Percentiles rank a stretch among this genome's conserved stretches.
Conservation (phyloP, 2,329 filamentous ascomycete genomes). For the Balansia obtecta region DNA sequence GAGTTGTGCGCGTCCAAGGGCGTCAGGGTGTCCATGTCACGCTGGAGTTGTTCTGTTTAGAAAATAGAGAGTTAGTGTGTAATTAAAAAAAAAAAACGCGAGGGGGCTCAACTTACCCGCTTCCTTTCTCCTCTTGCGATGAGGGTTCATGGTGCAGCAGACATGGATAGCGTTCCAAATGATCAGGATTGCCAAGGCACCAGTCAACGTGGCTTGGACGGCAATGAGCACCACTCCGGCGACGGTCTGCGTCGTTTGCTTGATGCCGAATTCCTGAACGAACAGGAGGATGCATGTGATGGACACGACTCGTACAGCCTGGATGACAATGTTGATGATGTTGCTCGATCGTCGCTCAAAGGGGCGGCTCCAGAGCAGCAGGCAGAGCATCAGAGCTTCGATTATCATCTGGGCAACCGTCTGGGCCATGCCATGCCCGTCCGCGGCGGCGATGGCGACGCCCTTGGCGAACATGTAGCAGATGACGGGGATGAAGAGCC, state of each 20-base stretch:
- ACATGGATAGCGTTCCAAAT: constrained; percentile 76
- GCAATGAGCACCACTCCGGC: constrained; percentile 87
- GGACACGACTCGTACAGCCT: constrained; percentile 77
- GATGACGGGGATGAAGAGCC: constrained; percentile 85
- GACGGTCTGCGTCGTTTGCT: constrained; percentile 85
- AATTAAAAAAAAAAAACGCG: too few species aligned
- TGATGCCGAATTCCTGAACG: constrained; percentile 81
- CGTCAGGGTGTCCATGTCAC: constrained; percentile 71
- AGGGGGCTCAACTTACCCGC: constrained; percentile 54
- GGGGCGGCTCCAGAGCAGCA: constrained; percentile 76
- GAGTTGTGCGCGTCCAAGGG: constrained; percentile 80
- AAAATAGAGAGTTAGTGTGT: not conserved
- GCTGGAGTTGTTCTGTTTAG: constrained; percentile 56
- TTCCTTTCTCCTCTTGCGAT: constrained; percentile 78
- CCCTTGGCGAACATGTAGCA: constrained; percentile 86
- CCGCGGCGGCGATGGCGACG: constrained; percentile 68
- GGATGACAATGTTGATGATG: constrained; percentile 87
- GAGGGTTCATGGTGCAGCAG: constrained; percentile 79
- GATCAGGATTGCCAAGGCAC: constrained; percentile 73
- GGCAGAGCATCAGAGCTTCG: constrained; percentile 63
- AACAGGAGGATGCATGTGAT: constrained; percentile 85
- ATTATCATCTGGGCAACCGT: constrained; percentile 68
- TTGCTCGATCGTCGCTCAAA: constrained; percentile 81
- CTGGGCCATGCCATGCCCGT: constrained; percentile 77
- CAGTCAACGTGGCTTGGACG: constrained; percentile 78